Conservation (phyloP, 306 rosid genomes). For the Carpinus viminea region DNA sequence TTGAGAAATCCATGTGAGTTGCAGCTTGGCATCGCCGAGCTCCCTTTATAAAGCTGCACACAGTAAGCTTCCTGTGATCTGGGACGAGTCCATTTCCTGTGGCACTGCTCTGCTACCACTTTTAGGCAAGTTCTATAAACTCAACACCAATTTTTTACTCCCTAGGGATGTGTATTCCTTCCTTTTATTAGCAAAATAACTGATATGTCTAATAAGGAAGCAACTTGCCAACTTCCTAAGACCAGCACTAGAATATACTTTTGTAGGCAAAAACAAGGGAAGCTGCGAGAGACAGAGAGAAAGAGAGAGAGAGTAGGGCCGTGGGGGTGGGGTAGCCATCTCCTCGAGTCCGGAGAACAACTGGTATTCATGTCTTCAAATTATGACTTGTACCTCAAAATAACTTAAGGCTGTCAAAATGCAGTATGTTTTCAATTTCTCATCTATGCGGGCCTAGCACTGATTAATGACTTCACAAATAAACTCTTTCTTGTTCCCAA, state of each 20-base stretch:
- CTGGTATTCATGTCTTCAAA: constrained; percentile 23
- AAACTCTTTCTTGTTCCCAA: not conserved
- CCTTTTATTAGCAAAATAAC: no score
- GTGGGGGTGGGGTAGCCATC: constrained; percentile 7
- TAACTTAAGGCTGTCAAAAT: constrained; percentile 19
- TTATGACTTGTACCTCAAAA: constrained; percentile 23
- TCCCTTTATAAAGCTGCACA: constrained; percentile 24
- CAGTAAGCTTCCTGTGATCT: constrained; percentile 13
- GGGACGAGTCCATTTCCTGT: not conserved
- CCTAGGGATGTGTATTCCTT: no score
- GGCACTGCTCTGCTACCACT: not conserved
- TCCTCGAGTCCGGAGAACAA: constrained; percentile 3
- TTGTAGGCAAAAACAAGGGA: not conserved
- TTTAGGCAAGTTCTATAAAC: not conserved
- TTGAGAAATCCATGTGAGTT: constrained; percentile 37
- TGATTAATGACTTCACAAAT: not conserved
- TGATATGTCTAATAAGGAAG: no score
- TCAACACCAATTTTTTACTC: not conserved
- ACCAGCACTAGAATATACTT: no score
- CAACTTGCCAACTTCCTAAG: no score
- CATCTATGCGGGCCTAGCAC: constrained; percentile 8
- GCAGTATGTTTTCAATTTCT: not conserved
- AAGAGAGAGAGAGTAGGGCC: not conserved
- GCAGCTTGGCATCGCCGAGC: constrained; percentile 22
- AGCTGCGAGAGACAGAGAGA: not conserved